These are phyloP conservation scores for Athelia psychrophila DNA, from an alignment of 1,284 basidiomycete genomes.

Conservation along the genomic window DNA sequence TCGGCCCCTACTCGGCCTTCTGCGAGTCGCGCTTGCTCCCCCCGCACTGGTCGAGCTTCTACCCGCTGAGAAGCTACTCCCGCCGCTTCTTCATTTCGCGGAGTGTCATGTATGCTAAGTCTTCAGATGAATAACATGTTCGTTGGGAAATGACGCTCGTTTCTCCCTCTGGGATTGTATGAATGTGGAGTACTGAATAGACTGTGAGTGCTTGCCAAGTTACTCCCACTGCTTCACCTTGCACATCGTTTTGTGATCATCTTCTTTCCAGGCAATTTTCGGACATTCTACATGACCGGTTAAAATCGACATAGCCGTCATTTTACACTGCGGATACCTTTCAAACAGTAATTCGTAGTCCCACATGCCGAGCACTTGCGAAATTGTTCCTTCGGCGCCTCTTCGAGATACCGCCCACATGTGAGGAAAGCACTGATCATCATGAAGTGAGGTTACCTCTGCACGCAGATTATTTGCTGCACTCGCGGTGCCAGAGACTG, in stretches of 20 bases:
- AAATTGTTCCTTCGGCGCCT: constrained; percentile 30
- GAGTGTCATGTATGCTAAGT: constrained; percentile 29
- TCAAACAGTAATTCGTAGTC: constrained; percentile 37
- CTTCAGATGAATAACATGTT: constrained; percentile 33
- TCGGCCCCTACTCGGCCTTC: no score
- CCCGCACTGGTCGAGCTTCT: constrained; percentile 21
- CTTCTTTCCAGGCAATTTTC: constrained; percentile 32
- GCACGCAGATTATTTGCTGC: constrained; percentile 30
- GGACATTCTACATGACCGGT: constrained; percentile 30
- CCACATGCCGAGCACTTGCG: constrained; percentile 31
- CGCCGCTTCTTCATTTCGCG: constrained; percentile 23
- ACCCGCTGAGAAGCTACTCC: constrained; percentile 21
- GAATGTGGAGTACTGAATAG: not conserved
- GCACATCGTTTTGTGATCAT: constrained; percentile 35
- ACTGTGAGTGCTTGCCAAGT: constrained; percentile 19
- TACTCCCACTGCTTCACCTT: constrained; percentile 35
- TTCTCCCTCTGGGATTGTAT: constrained; percentile 26
- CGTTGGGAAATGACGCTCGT: constrained; percentile 28
- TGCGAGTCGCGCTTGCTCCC: no score
- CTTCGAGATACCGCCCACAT: constrained; percentile 27
- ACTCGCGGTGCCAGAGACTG: constrained; percentile 24
- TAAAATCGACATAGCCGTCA: not conserved
- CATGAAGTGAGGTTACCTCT: constrained; percentile 12
- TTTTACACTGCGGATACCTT: constrained; percentile 7
- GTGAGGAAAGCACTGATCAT: not conserved